Percentiles rank a stretch among this genome's conserved stretches.
These are phyloP conservation scores for Pterocarpus santalinus DNA, from an alignment of 306 rosid species.

Conservation along the genomic window DNA sequence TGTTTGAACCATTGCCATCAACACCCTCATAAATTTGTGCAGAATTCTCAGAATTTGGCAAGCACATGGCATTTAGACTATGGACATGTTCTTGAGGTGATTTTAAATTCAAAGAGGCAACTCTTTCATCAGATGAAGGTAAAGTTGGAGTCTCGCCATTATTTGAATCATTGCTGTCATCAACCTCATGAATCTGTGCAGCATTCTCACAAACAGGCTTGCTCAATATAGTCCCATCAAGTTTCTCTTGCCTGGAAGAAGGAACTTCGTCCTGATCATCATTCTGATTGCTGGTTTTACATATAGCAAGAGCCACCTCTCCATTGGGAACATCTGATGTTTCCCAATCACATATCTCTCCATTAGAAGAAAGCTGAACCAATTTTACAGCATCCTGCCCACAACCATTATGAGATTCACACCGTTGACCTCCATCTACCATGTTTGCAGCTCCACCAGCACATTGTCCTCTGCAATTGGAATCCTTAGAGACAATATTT, in stretches of 20 bases:
- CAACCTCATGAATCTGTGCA: constrained; percentile 35
- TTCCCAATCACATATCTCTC: constrained; percentile 37
- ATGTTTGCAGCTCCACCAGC: constrained; percentile 42
- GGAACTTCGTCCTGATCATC: constrained; percentile 28
- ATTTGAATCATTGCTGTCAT: constrained; percentile 30
- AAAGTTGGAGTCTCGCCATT: constrained; percentile 31
- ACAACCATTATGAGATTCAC: constrained; percentile 19
- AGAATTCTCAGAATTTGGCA: constrained; percentile 15
- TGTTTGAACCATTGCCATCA: constrained; percentile 32
- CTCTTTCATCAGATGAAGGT: constrained; percentile 42
- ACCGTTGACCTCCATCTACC: constrained; percentile 41
- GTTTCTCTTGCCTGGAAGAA: constrained; percentile 34
- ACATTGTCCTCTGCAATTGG: constrained; percentile 42
- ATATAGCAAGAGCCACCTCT: constrained; percentile 34
- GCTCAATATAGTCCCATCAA: constrained; percentile 9
- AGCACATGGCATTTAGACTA: constrained; percentile 5
- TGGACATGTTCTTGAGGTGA: constrained; percentile 49
- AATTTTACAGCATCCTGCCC: background rate
- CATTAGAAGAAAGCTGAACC: constrained; percentile 36
- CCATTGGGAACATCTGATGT: constrained; percentile 41
- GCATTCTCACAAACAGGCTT: constrained; percentile 36
- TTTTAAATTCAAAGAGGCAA: constrained; percentile 37
- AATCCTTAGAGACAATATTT: constrained; percentile 38
- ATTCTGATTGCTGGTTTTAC: constrained; percentile 30
- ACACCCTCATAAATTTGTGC: constrained; percentile 1